Percentiles rank a stretch among this genome's conserved stretches.
These are phyloP conservation scores for Fusarium bulbicola DNA, from an alignment of 2,329 filamentous ascomycete genomes.

Conservation along the genomic window DNA sequence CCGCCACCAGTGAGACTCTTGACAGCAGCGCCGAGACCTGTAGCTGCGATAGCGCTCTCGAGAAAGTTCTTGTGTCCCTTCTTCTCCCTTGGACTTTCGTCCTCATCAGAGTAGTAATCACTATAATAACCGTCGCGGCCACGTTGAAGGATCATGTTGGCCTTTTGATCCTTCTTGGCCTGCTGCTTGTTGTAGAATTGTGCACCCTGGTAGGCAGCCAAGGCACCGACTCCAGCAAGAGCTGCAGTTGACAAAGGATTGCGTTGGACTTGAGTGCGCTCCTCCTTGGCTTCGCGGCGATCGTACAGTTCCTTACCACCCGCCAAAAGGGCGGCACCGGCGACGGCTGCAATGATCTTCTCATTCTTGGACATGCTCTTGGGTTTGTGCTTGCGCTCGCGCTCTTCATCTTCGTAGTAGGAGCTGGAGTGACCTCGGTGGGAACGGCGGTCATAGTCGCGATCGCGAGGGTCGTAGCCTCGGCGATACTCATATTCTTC, in stretches of 20 bases:
- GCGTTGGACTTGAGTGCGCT: slow-evolving; percentile 61
- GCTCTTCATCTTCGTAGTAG: slow-evolving; percentile 68
- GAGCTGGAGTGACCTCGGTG: slow-evolving; percentile 58
- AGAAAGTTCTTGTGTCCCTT: slow-evolving; percentile 72
- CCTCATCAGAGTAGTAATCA: slow-evolving; percentile 68
- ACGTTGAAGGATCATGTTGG: slow-evolving; percentile 62
- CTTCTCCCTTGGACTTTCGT: slow-evolving; percentile 62
- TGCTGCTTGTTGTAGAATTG: slow-evolving; percentile 70
- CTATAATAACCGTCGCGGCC: slow-evolving; percentile 61
- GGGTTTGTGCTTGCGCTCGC: slow-evolving; percentile 56
- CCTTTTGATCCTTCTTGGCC: slow-evolving; percentile 65
- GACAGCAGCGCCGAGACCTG: slow-evolving; percentile 68
- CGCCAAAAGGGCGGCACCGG: slow-evolving; percentile 70
- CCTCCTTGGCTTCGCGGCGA: slow-evolving; percentile 65
- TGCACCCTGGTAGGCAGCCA: slow-evolving; percentile 71
- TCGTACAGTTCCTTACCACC: slow-evolving; percentile 74
- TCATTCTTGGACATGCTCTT: slow-evolving; percentile 66
- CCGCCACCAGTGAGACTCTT: slow-evolving; percentile 65
- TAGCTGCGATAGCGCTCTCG: slow-evolving; percentile 69
- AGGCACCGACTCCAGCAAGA: slow-evolving; percentile 69
- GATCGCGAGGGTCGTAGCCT: slow-evolving; percentile 59
- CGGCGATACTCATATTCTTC: slow-evolving; percentile 58
- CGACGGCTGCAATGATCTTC: slow-evolving; percentile 72
- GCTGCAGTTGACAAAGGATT: slow-evolving; percentile 69
- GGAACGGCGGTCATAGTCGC: slow-evolving; percentile 56